Evolutionary conservation across 768 basidiomycete genomes (phyloP).

Genomic region (Suillus tomentosus): DNA sequence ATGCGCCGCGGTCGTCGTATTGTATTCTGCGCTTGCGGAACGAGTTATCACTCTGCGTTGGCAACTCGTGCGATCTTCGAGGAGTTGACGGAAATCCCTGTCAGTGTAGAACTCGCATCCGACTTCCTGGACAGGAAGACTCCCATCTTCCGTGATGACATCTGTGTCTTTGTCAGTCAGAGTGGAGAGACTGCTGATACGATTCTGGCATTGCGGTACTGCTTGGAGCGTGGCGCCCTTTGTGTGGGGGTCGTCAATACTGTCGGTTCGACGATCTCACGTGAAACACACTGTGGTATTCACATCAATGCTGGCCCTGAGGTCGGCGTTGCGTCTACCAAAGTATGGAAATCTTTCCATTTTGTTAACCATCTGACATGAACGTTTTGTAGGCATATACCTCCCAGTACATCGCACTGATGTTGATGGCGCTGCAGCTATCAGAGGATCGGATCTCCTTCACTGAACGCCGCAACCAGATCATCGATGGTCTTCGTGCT

Average conservation of each 20-base stretch:
- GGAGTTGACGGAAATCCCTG: constrained; percentile 98
- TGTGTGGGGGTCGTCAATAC: constrained; percentile 98
- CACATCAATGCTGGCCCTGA: constrained; percentile 99
- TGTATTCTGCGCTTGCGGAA: constrained; percentile 98
- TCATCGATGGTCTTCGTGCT: constrained; percentile 91
- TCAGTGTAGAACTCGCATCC: constrained; percentile 94
- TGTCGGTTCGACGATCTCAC: constrained; percentile 95
- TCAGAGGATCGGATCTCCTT: constrained; percentile 97
- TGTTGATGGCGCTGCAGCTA: constrained; percentile 98
- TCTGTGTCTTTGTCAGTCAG: constrained; percentile 95
- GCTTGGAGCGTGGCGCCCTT: constrained; percentile 93
- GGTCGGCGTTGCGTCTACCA: constrained; percentile 98
- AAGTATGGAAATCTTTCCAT: constrained; percentile 45
- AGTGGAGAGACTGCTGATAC: constrained; percentile 99
- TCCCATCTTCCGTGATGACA: constrained; percentile 98
- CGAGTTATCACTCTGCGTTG: constrained; percentile 95
- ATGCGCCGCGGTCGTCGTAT: constrained; percentile 94
- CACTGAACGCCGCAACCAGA: constrained; percentile 85
- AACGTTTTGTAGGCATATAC: constrained; percentile 76
- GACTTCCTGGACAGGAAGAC: constrained; percentile 99
- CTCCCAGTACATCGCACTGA: constrained; percentile 95
- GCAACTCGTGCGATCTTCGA: constrained; percentile 98
- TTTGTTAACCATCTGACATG: neutral
- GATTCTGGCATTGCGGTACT: constrained; percentile 94
- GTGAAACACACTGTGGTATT: constrained; percentile 98